phyloP scores from a whole-genome alignment of 73 alveolate species.

The Durusdinium trenchii region DNA sequence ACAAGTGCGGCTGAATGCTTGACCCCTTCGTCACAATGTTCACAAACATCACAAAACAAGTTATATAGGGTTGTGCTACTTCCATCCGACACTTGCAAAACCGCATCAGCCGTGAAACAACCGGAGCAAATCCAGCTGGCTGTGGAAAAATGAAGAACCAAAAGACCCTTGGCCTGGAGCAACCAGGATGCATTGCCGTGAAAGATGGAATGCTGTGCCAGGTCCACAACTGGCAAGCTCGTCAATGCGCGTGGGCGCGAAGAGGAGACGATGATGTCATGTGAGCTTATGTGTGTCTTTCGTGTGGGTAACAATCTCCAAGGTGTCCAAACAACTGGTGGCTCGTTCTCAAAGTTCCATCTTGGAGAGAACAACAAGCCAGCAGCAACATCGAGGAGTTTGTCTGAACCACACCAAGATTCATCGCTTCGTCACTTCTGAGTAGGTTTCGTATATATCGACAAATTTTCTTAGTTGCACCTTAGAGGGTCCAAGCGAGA shows the following conservation, averaged over 20 bases:
- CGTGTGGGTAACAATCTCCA: too few relatives aligned
- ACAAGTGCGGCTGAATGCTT: too few relatives aligned
- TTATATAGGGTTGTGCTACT: too few relatives aligned
- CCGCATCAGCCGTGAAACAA: background rate
- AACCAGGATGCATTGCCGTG: slow-evolving; percentile 93
- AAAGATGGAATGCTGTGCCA: slow-evolving; percentile 72
- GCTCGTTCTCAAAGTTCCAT: background rate
- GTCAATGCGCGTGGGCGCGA: background rate
- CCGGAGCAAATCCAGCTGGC: background rate
- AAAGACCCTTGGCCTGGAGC: slow-evolving; percentile 43
- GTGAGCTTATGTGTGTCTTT: too few relatives aligned
- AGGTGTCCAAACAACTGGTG: too few relatives aligned
- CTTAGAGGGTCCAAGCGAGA: too few relatives aligned
- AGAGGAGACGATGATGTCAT: background rate
- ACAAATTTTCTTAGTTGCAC: too few relatives aligned
- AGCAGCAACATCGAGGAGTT: background rate
- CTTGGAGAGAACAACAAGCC: background rate
- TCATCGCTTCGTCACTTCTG: too few relatives aligned
- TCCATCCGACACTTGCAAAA: background rate
- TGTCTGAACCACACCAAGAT: too few relatives aligned
- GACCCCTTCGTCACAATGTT: too few relatives aligned
- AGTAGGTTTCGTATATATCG: too few relatives aligned
- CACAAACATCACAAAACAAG: too few relatives aligned
- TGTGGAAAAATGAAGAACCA: background rate
- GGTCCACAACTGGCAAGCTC: slow-evolving; percentile 54